These are phyloP conservation scores for Alternaria ethzedia DNA, from an alignment of 2,329 filamentous ascomycete genomes.

Conservation along the genomic window DNA sequence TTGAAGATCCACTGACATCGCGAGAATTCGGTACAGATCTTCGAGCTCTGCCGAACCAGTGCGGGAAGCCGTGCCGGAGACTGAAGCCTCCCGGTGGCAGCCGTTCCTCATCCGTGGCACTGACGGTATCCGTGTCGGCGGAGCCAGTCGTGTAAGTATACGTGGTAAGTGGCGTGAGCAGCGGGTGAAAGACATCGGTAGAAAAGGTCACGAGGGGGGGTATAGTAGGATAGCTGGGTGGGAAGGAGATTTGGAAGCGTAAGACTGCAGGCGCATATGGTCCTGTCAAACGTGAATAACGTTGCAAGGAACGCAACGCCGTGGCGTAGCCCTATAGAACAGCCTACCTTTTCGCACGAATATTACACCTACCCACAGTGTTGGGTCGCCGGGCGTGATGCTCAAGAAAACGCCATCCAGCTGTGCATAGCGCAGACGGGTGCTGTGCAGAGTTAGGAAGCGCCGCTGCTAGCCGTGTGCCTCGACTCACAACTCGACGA, in stretches of 20 bases:
- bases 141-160: constrained; percentile 85
- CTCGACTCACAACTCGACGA: constrained; percentile 77
- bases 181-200: constrained; percentile 92
- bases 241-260: constrained; percentile 89
- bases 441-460: constrained; percentile 59
- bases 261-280: constrained; percentile 88
- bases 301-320: constrained; percentile 10
- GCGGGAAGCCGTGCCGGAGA: constrained; percentile 85
- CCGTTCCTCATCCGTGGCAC: constrained; percentile 80
- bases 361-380: constrained; percentile 86
- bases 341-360: constrained; percentile 83
- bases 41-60: constrained; percentile 72
- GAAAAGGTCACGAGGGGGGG: constrained; percentile 87
- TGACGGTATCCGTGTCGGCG: constrained; percentile 78
- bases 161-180: constrained; percentile 91
- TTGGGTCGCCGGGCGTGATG: constrained; percentile 79
- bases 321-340: constrained; percentile 20
- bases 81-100: constrained; percentile 90
- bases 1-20: constrained; percentile 40
- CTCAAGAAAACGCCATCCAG: constrained; percentile 88
- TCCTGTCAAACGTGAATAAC: constrained; percentile 61
- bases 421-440: constrained; percentile 79
- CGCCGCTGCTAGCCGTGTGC: constrained; percentile 20
- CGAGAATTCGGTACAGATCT: constrained; percentile 39
- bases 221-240: constrained; percentile 75